These are phyloP conservation scores for Penicillium oxalicum DNA, from an alignment of 2,329 filamentous ascomycete species.

Conservation along the genomic window DNA sequence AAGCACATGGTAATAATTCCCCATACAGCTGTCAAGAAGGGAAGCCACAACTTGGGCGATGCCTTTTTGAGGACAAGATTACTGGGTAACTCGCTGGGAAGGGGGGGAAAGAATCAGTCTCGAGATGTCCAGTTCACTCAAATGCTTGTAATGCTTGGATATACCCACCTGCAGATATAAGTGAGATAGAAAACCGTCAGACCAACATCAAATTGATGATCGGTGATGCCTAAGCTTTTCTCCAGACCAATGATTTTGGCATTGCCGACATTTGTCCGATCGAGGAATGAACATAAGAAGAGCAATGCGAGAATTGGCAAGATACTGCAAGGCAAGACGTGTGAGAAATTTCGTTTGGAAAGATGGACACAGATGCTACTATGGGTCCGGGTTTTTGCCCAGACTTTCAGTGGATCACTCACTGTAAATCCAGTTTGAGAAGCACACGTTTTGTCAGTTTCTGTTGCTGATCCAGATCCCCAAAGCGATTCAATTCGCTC, in stretches of 20 bases:
- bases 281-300: slow-evolving; percentile 60
- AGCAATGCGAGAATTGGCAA: slow-evolving; percentile 58
- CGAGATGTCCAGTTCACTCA: too few relatives aligned
- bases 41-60: slow-evolving; percentile 56
- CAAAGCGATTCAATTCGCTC: slow-evolving; percentile 9
- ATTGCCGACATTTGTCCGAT: slow-evolving; percentile 69
- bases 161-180: slow-evolving; percentile 50
- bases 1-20: slow-evolving; percentile 49
- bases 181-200: slow-evolving; percentile 59
- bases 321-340: slow-evolving; percentile 41
- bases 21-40: slow-evolving; percentile 52
- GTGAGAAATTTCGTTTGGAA: too few relatives aligned
- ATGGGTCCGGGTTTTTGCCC: too few relatives aligned
- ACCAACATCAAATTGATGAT: slow-evolving; percentile 59
- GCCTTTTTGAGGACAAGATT: slow-evolving; percentile 59
- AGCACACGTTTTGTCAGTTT: slow-evolving; percentile 43
- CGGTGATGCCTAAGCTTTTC: slow-evolving; percentile 51
- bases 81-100: slow-evolving; percentile 54
- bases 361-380: too few relatives aligned
- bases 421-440: slow-evolving; percentile 38
- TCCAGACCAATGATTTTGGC: slow-evolving; percentile 61
- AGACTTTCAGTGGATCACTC: background rate
- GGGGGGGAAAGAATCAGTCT: background rate
- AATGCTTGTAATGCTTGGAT: too few relatives aligned
- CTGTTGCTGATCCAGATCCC: slow-evolving; percentile 15